phyloP scores from a whole-genome alignment of 2,329 filamentous ascomycete species.

The Grosmannia huntii region DNA sequence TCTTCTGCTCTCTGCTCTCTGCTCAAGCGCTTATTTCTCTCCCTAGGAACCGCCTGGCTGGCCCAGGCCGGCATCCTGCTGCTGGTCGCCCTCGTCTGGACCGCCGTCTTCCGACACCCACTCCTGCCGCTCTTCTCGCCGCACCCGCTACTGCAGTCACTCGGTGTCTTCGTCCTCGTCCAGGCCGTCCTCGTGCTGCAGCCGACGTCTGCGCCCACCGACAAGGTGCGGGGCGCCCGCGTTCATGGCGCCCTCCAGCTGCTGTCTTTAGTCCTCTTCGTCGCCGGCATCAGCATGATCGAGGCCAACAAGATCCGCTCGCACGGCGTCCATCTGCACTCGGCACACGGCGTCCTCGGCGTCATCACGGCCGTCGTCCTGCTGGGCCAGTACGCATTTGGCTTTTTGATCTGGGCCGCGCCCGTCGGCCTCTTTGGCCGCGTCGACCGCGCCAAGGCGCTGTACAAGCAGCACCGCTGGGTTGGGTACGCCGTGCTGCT shows the following conservation, averaged over 20 bases:
- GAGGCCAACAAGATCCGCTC: conserved; percentile 72
- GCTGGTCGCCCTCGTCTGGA: conserved; percentile 66
- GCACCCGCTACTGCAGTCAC: conserved; percentile 61
- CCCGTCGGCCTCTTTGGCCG: conserved; percentile 55
- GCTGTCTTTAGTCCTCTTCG: conserved; percentile 46
- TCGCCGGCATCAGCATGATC: conserved; percentile 56
- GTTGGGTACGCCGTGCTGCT: conserved; percentile 57
- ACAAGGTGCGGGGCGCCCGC: conserved; percentile 52
- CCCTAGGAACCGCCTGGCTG: conserved; percentile 59
- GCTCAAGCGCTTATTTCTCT: neutral
- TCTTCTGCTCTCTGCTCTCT: neutral
- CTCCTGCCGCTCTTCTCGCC: conserved; percentile 70
- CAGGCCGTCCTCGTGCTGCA: conserved; percentile 79
- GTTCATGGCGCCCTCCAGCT: conserved; percentile 60
- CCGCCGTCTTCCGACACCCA: conserved; percentile 53
- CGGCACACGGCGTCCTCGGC: conserved; percentile 72
- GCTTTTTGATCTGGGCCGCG: conserved; percentile 69
- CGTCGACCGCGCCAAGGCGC: conserved; percentile 59
- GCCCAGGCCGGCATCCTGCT: conserved; percentile 70
- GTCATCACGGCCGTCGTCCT: conserved; percentile 59
- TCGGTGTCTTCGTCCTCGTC: conserved; percentile 61
- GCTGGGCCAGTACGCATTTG: conserved; percentile 60
- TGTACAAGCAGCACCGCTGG: conserved; percentile 84
- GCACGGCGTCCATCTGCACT: conserved; percentile 61
- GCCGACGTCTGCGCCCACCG: conserved; percentile 63